Conservation (phyloP, 108 stramenopile species). For the Mayamaea pseudoterrestris region DNA sequence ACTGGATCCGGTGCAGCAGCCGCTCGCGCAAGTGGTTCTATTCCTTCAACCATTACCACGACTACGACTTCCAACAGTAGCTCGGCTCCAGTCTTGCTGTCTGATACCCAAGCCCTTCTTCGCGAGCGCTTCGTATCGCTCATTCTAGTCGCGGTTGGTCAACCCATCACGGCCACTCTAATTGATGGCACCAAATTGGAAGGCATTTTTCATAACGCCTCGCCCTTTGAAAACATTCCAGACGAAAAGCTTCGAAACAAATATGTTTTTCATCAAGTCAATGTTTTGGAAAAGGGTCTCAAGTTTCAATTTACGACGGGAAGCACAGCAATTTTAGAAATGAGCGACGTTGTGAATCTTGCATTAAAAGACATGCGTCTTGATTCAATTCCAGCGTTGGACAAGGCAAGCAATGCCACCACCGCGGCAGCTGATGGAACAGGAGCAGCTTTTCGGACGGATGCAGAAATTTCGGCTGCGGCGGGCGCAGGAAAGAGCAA, state of each 20-base stretch:
- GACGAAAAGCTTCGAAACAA: conserved; percentile 28
- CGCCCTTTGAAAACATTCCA: conserved; percentile 33
- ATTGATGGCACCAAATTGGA: conserved; percentile 54
- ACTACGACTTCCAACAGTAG: not conserved
- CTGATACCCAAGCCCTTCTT: not conserved
- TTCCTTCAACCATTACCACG: not conserved
- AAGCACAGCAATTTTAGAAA: conserved; percentile 37
- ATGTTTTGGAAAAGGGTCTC: conserved; percentile 4
- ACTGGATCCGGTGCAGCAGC: no score
- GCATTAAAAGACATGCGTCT: conserved; percentile 43
- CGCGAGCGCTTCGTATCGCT: conserved; percentile 65
- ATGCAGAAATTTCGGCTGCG: conserved; percentile 52
- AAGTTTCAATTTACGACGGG: conserved; percentile 20
- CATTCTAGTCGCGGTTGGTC: conserved; percentile 47
- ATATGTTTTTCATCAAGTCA: conserved; percentile 47
- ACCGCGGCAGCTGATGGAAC: conserved; percentile 1
- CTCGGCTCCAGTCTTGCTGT: not conserved
- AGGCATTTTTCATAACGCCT: conserved; percentile 65
- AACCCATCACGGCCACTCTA: conserved; percentile 32
- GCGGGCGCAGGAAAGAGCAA: conserved; percentile 11
- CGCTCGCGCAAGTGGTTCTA: not conserved
- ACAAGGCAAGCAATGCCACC: conserved; percentile 6
- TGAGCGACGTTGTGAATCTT: conserved; percentile 33
- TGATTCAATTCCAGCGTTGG: conserved; percentile 6
- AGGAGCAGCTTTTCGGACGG: conserved; percentile 28